Percentiles rank a stretch among this genome's conserved stretches.
These are phyloP conservation scores for Dactylorhiza incarnata DNA, from an alignment of 106 monocot species.

Conservation along the genomic window DNA sequence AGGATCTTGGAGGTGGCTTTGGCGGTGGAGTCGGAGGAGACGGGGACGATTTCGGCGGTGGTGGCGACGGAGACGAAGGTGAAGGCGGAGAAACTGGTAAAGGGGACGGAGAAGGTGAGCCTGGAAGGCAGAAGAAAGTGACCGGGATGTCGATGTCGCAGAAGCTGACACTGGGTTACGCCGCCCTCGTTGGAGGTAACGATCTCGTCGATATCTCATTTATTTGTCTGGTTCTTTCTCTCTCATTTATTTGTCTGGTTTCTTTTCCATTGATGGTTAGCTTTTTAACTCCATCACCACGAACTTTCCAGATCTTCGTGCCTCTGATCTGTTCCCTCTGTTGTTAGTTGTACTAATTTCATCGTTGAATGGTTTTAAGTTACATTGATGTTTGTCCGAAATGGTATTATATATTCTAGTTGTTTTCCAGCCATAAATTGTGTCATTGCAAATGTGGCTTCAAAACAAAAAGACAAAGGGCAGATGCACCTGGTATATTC, in stretches of 20 bases:
- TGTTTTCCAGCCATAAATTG: not conserved
- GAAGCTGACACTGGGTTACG: constrained; percentile 67
- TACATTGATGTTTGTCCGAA: too few relatives aligned
- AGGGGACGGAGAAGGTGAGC: constrained; percentile 4
- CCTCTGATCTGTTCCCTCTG: not conserved
- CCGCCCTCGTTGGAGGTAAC: constrained; percentile 61
- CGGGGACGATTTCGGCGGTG: constrained; percentile 10
- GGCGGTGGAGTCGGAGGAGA: constrained; percentile 12
- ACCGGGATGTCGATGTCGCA: constrained; percentile 70
- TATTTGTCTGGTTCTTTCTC: not conserved
- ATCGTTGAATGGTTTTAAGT: too few relatives aligned
- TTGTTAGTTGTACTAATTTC: not conserved
- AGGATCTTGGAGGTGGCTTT: constrained; percentile 1
- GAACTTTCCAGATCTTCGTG: not conserved
- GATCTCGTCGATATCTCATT: not conserved
- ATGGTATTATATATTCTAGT: not conserved
- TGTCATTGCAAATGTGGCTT: too few relatives aligned
- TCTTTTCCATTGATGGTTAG: not conserved
- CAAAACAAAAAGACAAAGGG: too few relatives aligned
- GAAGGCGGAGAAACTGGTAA: not conserved
- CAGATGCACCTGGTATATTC: too few relatives aligned
- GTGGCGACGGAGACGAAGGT: constrained; percentile 1
- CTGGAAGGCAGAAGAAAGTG: constrained; percentile 9
- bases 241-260: not conserved
- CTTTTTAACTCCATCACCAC: not conserved